phyloP scores from a whole-genome alignment of 2,329 filamentous ascomycete genomes.

The Xylaria hypoxylon region DNA sequence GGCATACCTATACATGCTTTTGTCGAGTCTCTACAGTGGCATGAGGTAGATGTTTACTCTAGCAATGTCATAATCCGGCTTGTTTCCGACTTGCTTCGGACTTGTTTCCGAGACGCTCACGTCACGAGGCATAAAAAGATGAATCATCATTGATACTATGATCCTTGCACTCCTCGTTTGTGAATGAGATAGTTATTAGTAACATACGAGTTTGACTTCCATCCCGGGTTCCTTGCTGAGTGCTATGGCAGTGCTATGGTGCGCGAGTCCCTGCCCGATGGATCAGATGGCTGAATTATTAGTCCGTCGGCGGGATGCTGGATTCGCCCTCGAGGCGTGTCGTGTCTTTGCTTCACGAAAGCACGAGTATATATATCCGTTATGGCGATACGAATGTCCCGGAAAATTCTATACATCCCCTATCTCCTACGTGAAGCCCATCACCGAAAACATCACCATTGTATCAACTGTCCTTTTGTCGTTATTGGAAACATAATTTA shows the following conservation, averaged over 20 bases:
- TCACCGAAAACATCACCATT: background rate
- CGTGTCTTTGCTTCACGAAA: background rate
- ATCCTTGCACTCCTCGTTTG: no score
- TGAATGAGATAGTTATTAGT: background rate
- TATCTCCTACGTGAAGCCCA: background rate
- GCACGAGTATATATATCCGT: constrained; percentile 4
- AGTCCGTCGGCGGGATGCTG: constrained; percentile 21
- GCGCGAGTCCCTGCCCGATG: background rate
- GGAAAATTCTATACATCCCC: background rate
- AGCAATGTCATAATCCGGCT: background rate
- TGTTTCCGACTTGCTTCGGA: background rate
- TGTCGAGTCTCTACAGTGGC: no score
- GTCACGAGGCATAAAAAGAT: background rate
- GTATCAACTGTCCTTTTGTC: background rate
- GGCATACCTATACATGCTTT: no score
- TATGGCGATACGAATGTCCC: background rate
- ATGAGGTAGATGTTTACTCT: background rate
- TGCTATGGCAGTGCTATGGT: background rate
- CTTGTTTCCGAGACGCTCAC: background rate
- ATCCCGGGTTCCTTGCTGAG: background rate
- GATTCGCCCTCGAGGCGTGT: background rate
- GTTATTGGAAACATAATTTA: background rate
- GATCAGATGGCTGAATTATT: constrained; percentile 21
- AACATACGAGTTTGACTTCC: background rate
- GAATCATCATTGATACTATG: background rate